Conservation (phyloP, 805 yeast species). For the Metschnikowia proteae region DNA sequence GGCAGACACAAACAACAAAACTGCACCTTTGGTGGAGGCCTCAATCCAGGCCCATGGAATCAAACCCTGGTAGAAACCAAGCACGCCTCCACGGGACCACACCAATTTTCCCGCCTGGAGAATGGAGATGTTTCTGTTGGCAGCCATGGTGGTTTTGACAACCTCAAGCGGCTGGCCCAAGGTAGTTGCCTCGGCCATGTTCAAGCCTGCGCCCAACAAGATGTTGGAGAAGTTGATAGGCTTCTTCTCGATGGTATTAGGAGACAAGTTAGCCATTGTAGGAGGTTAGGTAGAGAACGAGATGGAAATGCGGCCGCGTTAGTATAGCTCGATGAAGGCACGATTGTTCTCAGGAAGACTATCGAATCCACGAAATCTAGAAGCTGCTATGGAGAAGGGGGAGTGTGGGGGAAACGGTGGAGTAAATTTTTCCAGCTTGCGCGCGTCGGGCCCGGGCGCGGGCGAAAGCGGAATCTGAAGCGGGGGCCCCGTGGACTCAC, state of each 20-base stretch:
- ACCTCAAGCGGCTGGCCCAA: slow-evolving; percentile 98
- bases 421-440: not conserved
- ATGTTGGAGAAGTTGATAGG: slow-evolving; percentile 87
- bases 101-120: slow-evolving; percentile 67
- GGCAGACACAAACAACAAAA: slow-evolving; percentile 83
- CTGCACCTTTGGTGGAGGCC: slow-evolving; percentile 99
- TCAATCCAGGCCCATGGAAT: slow-evolving; percentile 99
- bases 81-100: slow-evolving; percentile 89
- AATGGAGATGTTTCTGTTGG: slow-evolving; percentile 73
- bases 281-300: too few species aligned
- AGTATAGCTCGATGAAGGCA: too few species aligned
- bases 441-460: not conserved
- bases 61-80: slow-evolving; percentile 94
- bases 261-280: slow-evolving; percentile 3
- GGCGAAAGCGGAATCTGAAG: not conserved
- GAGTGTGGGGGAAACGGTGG: not conserved
- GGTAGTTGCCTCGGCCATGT: slow-evolving; percentile 79
- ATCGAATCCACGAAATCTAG: too few species aligned
- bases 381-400: not conserved
- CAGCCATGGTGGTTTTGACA: slow-evolving; percentile 96
- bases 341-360: too few species aligned
- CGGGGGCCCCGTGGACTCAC: too few species aligned
- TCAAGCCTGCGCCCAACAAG: slow-evolving; percentile 88
- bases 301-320: too few species aligned
- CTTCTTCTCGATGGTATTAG: slow-evolving; percentile 57